Conservation (phyloP, 345 rosid genomes). For the Crucihimalaya himalaica region DNA sequence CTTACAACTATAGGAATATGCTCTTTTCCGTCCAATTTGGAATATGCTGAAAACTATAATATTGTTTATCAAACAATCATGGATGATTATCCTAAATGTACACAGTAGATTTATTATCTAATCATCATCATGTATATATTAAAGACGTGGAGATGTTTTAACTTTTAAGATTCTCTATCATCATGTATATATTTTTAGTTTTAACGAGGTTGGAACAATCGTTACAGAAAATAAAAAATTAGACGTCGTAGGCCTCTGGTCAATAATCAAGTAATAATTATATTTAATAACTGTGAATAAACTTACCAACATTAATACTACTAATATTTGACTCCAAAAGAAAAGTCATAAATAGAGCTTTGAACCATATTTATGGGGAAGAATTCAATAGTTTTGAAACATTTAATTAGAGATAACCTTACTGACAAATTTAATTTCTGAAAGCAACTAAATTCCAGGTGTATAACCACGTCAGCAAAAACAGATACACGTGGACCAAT, state of each 20-base stretch:
- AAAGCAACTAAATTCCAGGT: background rate
- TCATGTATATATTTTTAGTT: too few species aligned
- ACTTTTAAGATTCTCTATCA: background rate
- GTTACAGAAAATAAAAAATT: too few species aligned
- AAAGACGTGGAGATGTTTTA: background rate
- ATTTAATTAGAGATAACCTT: background rate
- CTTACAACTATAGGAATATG: conserved; percentile 23
- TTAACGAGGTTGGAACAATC: background rate
- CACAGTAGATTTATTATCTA: background rate
- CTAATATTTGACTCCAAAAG: background rate
- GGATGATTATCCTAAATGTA: background rate
- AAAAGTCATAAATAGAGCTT: background rate
- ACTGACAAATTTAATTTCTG: background rate
- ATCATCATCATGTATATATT: background rate
- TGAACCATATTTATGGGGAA: conserved; percentile 7
- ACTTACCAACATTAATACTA: conserved; percentile 14
- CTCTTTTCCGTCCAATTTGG: background rate
- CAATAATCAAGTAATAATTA: too few species aligned
- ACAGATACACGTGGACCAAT: conserved; percentile 35
- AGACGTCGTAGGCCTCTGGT: too few species aligned
- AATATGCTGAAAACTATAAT: conserved; percentile 18
- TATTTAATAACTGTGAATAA: background rate
- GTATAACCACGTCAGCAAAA: conserved; percentile 19
- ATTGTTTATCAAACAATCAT: background rate
- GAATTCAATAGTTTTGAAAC: background rate